Evolutionary conservation across 345 rosid genomes (phyloP).

Genomic region (Lepidium didymum): DNA sequence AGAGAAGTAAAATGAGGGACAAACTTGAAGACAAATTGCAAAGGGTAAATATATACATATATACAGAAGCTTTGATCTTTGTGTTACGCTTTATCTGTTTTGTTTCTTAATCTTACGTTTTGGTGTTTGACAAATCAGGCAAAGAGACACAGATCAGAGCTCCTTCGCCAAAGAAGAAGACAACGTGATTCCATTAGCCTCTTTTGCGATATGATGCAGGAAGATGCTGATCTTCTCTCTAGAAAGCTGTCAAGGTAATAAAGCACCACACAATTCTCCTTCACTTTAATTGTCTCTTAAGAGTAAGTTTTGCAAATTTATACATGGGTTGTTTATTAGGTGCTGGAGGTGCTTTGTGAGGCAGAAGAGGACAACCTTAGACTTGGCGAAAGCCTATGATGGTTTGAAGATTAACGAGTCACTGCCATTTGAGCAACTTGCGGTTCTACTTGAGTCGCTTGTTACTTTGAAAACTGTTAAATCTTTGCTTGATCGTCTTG

Average conservation of each 20-base stretch:
- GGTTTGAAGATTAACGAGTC: constrained; percentile 57
- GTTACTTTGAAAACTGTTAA: constrained; percentile 54
- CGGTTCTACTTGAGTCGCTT: constrained; percentile 59
- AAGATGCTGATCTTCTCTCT: constrained; percentile 77
- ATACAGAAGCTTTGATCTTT: neutral
- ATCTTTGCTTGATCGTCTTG: constrained; percentile 70
- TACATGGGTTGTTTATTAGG: constrained; percentile 31
- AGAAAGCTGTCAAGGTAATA: constrained; percentile 64
- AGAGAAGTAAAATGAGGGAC: constrained; percentile 76
- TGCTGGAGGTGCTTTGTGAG: constrained; percentile 79
- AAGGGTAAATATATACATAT: constrained; percentile 37
- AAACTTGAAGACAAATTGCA: constrained; percentile 82
- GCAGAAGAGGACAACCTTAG: constrained; percentile 60
- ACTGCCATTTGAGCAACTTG: constrained; percentile 83
- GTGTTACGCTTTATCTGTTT: neutral
- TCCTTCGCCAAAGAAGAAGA: constrained; percentile 75
- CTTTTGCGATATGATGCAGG: constrained; percentile 46
- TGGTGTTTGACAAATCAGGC: constrained; percentile 42
- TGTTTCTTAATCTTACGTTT: constrained; percentile 7
- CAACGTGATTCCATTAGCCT: constrained; percentile 43
- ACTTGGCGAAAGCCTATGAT: constrained; percentile 60
- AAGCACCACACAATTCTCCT: neutral
- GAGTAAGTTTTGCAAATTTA: neutral
- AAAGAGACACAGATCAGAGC: constrained; percentile 80
- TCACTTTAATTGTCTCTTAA: neutral